Conservation (phyloP, 495 filamentous ascomycete genomes). For the Daldinia caldariorum region DNA sequence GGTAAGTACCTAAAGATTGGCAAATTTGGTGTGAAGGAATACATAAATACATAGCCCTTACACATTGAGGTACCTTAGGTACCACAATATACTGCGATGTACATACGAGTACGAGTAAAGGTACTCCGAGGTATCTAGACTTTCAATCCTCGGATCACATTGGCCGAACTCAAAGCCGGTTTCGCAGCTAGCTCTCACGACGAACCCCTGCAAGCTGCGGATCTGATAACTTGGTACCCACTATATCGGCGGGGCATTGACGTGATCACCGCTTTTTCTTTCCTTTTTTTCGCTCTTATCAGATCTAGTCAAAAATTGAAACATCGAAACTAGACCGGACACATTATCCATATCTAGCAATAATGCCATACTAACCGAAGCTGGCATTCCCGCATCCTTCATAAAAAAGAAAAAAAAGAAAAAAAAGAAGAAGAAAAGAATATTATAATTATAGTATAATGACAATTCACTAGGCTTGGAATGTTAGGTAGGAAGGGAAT, state of each 20-base stretch:
- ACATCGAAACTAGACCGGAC: constrained; percentile 6
- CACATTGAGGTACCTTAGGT: no score
- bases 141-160: constrained; percentile 14
- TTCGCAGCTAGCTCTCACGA: constrained; percentile 23
- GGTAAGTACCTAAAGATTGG: background rate
- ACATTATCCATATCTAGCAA: background rate
- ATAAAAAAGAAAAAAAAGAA: no score
- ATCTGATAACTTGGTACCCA: constrained; percentile 41
- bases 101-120: constrained; percentile 9
- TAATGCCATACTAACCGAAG: background rate
- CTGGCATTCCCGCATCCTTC: background rate
- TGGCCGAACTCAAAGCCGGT: constrained; percentile 30
- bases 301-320: constrained; percentile 34
- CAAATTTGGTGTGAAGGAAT: background rate
- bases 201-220: constrained; percentile 38
- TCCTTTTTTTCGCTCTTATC: constrained; percentile 35
- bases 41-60: no score
- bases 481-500: background rate
- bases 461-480: background rate
- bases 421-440: no score
- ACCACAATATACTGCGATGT: constrained; percentile 6
- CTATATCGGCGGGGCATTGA: constrained; percentile 12
- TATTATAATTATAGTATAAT: background rate
- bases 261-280: constrained; percentile 40
- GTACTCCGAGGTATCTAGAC: background rate